Evolutionary conservation across 768 basidiomycete species (phyloP).

Genomic region (Pleurotus pulmonarius): DNA sequence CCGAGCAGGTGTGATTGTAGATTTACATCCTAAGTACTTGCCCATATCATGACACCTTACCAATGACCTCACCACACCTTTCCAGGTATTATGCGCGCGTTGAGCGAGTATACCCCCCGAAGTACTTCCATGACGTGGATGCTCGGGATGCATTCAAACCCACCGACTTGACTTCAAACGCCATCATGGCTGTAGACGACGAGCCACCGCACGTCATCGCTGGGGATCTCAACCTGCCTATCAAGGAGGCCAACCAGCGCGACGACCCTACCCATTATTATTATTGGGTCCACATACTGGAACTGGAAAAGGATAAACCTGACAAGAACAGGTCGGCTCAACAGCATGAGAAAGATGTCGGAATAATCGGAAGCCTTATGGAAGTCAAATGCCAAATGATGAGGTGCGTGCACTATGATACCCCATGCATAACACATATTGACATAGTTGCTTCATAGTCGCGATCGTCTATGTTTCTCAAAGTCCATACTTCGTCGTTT

Average conservation of each 20-base stretch:
- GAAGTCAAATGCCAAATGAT: constrained; percentile 79
- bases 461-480: constrained; percentile 93
- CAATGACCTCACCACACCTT: constrained; percentile 8
- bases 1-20: constrained; percentile 73
- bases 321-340: constrained; percentile 58
- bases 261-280: constrained; percentile 84
- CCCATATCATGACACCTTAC: neutral
- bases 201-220: constrained; percentile 67
- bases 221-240: constrained; percentile 71
- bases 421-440: constrained; percentile 4
- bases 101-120: constrained; percentile 72
- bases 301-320: constrained; percentile 67
- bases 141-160: constrained; percentile 50
- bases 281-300: constrained; percentile 86
- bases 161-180: neutral
- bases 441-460: constrained; percentile 41
- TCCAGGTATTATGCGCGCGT: constrained; percentile 79
- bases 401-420: constrained; percentile 49
- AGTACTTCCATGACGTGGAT: constrained; percentile 40
- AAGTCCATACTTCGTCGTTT: constrained; percentile 96
- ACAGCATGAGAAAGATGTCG: constrained; percentile 48
- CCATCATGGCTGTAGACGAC: constrained; percentile 28
- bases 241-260: constrained; percentile 61
- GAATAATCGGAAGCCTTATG: constrained; percentile 73
- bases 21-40: constrained; percentile 80